These are phyloP conservation scores for Nigrospora osmanthi DNA, from an alignment of 2,329 filamentous ascomycete species.

Conservation along the genomic window DNA sequence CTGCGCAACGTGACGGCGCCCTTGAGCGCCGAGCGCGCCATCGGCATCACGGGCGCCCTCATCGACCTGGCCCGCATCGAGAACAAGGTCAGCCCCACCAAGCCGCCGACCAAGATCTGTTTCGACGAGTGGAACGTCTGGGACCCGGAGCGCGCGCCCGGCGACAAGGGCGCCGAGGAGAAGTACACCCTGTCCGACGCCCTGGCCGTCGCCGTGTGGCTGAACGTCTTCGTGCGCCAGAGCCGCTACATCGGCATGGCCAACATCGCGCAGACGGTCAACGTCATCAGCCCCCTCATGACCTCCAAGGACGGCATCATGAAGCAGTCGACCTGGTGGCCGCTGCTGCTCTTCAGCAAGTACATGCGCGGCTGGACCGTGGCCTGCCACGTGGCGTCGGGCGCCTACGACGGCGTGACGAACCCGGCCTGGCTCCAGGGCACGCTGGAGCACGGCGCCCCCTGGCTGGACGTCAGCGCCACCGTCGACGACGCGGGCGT, in stretches of 20 bases:
- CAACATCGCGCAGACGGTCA: slow-evolving; percentile 70
- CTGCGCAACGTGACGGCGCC: slow-evolving; percentile 52
- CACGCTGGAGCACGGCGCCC: slow-evolving; percentile 54
- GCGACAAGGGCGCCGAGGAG: slow-evolving; percentile 66
- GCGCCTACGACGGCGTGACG: slow-evolving; percentile 60
- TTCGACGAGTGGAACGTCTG: slow-evolving; percentile 86
- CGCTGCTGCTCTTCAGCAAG: slow-evolving; percentile 58
- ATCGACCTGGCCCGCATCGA: slow-evolving; percentile 70
- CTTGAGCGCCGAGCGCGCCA: slow-evolving; percentile 62
- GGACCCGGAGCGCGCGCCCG: slow-evolving; percentile 65
- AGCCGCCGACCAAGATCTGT: slow-evolving; percentile 63
- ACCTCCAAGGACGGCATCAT: slow-evolving; percentile 55
- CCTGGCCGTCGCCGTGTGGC: slow-evolving; percentile 65
- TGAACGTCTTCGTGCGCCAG: slow-evolving; percentile 72
- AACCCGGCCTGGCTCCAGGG: slow-evolving; percentile 57
- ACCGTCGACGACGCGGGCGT: slow-evolving; percentile 48
- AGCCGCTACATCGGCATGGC: slow-evolving; percentile 67
- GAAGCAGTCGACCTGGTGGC: slow-evolving; percentile 72
- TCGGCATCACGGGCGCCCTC: slow-evolving; percentile 58
- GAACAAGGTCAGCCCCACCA: slow-evolving; percentile 49
- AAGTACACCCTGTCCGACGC: slow-evolving; percentile 68
- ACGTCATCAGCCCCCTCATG: slow-evolving; percentile 72
- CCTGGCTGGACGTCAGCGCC: slow-evolving; percentile 63
- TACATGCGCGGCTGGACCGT: slow-evolving; percentile 70
- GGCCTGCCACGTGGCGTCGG: slow-evolving; percentile 54